phyloP scores from a whole-genome alignment of 2,329 filamentous ascomycete species.

The Penicillium sp. region DNA sequence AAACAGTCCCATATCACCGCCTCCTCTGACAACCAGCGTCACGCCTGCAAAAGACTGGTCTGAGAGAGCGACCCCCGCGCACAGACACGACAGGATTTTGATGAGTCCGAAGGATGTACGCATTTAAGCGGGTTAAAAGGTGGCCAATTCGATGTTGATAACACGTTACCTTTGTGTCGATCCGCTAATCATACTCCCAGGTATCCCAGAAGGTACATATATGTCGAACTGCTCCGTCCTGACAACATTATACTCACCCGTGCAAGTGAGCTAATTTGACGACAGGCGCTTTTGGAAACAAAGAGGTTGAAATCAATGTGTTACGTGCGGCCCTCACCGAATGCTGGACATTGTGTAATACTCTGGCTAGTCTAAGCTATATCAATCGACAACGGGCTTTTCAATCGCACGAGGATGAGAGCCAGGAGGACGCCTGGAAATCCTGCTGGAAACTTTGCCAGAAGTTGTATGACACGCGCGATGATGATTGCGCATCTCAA shows the following conservation, averaged over 20 bases:
- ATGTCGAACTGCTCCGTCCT: background rate
- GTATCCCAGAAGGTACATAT: conserved; percentile 32
- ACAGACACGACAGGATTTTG: conserved; percentile 72
- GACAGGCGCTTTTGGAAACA: conserved; percentile 43
- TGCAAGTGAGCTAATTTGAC: conserved; percentile 19
- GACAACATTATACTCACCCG: background rate
- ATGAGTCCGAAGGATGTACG: conserved; percentile 47
- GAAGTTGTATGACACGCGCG: conserved; percentile 74
- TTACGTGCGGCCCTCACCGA: conserved; percentile 74
- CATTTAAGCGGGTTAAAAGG: conserved; percentile 74
- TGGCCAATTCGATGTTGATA: conserved; percentile 44
- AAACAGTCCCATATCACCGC: conserved; percentile 54
- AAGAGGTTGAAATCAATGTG: conserved; percentile 56
- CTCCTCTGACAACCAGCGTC: conserved; percentile 70
- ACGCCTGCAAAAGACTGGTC: conserved; percentile 60
- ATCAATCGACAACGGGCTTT: conserved; percentile 76
- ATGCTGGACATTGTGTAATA: conserved; percentile 93
- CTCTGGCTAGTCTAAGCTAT: conserved; percentile 75
- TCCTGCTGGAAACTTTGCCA: conserved; percentile 92
- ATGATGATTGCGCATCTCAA: conserved; percentile 63
- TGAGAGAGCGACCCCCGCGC: conserved; percentile 74
- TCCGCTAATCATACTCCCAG: conserved; percentile 17
- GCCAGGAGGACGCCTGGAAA: conserved; percentile 85
- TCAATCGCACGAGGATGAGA: conserved; percentile 66
- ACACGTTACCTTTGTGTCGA: conserved; percentile 5